Evolutionary conservation across 352 stramenopile species (phyloP).

Genomic region (Globisporangium viniferum): DNA sequence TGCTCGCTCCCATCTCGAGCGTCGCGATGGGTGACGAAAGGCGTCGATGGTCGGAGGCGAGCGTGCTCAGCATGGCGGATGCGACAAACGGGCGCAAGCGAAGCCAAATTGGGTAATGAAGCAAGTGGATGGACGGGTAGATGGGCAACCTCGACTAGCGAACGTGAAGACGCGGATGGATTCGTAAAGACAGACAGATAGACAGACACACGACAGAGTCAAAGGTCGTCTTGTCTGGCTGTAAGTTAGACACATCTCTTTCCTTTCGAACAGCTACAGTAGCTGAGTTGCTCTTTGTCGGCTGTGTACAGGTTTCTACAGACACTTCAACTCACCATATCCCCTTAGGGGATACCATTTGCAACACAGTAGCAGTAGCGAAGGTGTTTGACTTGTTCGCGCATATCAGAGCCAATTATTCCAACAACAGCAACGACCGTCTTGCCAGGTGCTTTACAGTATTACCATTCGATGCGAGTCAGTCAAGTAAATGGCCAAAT

Average conservation of each 20-base stretch:
- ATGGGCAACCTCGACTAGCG: neutral
- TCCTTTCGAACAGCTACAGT: neutral
- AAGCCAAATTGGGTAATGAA: neutral
- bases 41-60: neutral
- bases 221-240: too few relatives aligned
- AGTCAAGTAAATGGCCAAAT: too few relatives aligned
- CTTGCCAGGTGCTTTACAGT: too few relatives aligned
- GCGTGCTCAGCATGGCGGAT: neutral
- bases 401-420: too few relatives aligned
- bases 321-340: neutral
- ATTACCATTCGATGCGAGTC: too few relatives aligned
- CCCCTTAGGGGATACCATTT: too few relatives aligned
- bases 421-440: too few relatives aligned
- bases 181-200: neutral
- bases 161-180: neutral
- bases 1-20: neutral
- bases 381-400: too few relatives aligned
- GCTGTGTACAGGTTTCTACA: neutral
- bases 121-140: neutral
- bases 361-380: too few relatives aligned
- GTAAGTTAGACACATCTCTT: neutral
- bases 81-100: neutral
- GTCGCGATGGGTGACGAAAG: neutral
- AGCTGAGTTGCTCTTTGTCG: neutral
- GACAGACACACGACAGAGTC: neutral